These are phyloP conservation scores for Trichoderma lentiforme DNA, from an alignment of 2,329 filamentous ascomycete genomes.

Conservation along the genomic window DNA sequence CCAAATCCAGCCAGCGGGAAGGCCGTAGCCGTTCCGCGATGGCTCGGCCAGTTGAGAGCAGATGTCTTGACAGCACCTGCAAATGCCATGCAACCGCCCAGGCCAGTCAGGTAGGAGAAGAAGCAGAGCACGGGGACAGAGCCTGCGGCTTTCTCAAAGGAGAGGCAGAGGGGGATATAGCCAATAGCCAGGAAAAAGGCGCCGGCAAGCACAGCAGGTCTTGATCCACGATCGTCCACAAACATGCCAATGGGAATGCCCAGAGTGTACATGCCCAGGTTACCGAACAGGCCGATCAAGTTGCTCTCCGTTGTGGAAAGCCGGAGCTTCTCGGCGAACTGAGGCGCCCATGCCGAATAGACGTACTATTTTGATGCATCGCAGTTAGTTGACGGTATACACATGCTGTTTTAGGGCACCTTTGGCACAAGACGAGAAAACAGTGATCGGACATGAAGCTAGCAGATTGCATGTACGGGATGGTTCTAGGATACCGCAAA, in stretches of 20 bases:
- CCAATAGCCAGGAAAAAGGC: constrained; percentile 69
- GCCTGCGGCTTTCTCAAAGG: constrained; percentile 66
- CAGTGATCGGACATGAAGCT: neutral
- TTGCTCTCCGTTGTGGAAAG: constrained; percentile 93
- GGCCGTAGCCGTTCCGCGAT: constrained; percentile 89
- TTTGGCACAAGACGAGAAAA: neutral
- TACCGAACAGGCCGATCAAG: constrained; percentile 80
- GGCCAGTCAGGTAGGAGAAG: constrained; percentile 79
- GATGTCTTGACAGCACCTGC: constrained; percentile 80
- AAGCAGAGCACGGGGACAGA: constrained; percentile 67
- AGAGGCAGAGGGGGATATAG: constrained; percentile 80
- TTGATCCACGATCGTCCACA: constrained; percentile 77
- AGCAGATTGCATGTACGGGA: neutral
- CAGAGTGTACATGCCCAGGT: constrained; percentile 88
- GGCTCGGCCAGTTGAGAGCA: constrained; percentile 85
- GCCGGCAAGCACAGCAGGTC: constrained; percentile 73
- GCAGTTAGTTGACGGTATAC: constrained; percentile 1
- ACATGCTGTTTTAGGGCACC: neutral
- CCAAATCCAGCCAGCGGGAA: constrained; percentile 92
- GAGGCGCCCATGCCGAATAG: constrained; percentile 95
- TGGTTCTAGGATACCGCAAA: neutral
- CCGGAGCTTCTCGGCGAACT: constrained; percentile 83
- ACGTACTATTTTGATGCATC: constrained; percentile 65
- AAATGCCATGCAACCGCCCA: constrained; percentile 91
- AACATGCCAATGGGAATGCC: constrained; percentile 88